These are phyloP conservation scores for Nemania bipapillata DNA, from an alignment of 2,329 filamentous ascomycete genomes.

Conservation along the genomic window DNA sequence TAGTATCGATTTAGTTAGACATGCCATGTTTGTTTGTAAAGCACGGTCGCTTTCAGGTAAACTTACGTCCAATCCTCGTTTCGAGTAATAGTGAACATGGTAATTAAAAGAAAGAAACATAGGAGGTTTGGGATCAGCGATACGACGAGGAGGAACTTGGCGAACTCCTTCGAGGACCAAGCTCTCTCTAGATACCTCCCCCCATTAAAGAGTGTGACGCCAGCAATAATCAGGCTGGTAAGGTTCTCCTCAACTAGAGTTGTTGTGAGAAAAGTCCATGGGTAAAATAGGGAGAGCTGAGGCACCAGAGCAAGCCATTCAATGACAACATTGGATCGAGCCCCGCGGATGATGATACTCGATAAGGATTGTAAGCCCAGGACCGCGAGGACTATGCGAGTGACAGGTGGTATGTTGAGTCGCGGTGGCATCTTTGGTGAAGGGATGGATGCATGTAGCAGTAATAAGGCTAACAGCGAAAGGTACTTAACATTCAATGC, in stretches of 20 bases:
- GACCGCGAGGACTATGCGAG: conserved; percentile 79
- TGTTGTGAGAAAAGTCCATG: conserved; percentile 89
- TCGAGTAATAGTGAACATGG: conserved; percentile 76
- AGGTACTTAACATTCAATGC: conserved; percentile 18
- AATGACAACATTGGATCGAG: conserved; percentile 72
- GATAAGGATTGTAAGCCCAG: conserved; percentile 82
- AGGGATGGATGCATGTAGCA: conserved; percentile 35
- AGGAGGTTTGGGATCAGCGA: conserved; percentile 82
- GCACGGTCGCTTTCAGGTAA: conserved; percentile 9
- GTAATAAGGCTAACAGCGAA: conserved; percentile 26
- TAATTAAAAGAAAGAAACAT: conserved; percentile 76
- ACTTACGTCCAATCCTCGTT: conserved; percentile 76
- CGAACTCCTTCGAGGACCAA: conserved; percentile 92
- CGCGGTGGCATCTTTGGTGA: conserved; percentile 74
- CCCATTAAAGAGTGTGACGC: conserved; percentile 84
- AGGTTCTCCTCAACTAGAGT: conserved; percentile 93
- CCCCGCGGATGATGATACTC: conserved; percentile 79
- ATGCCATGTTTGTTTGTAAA: neutral
- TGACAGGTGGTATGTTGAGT: conserved; percentile 92
- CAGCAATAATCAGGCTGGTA: conserved; percentile 82
- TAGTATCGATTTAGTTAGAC: conserved; percentile 53
- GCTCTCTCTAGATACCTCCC: conserved; percentile 95
- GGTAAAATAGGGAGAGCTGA: conserved; percentile 83
- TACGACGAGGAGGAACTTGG: conserved; percentile 84
- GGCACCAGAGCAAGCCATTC: conserved; percentile 91